A percentile compares a stretch with the other conserved stretches of the same genome.
These are phyloP conservation scores for Wickerhamomyces subpelliculosus DNA, from an alignment of 805 yeast genomes.

Conservation along the genomic window DNA sequence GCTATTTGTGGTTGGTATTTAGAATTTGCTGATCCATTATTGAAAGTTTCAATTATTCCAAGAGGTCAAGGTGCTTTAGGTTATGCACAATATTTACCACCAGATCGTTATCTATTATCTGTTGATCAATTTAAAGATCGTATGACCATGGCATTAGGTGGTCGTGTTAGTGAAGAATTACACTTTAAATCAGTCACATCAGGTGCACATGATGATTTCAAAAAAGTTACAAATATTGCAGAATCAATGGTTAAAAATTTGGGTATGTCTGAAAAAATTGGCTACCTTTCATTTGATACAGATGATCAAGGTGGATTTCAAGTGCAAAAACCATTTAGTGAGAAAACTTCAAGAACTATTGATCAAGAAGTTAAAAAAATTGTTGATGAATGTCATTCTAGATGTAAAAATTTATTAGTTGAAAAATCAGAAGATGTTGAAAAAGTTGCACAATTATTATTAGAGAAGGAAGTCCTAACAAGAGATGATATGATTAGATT, in stretches of 20 bases:
- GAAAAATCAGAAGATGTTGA: conserved; percentile 74
- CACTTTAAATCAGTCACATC: conserved; percentile 89
- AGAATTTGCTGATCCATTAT: conserved; percentile 83
- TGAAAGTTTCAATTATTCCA: conserved; percentile 95
- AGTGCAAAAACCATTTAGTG: conserved; percentile 85
- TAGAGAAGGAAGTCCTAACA: conserved; percentile 82
- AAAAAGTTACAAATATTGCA: conserved; percentile 92
- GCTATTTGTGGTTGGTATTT: conserved; percentile 98
- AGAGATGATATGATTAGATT: conserved; percentile 90
- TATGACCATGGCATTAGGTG: conserved; percentile 96
- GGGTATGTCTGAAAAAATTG: conserved; percentile 87
- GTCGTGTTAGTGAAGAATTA: conserved; percentile 92
- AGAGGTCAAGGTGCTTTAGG: conserved; percentile 97
- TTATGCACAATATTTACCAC: conserved; percentile 94
- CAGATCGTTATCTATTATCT: conserved; percentile 76
- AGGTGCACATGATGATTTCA: conserved; percentile 95
- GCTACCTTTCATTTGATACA: conserved; percentile 60
- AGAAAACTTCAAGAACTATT: conserved; percentile 71
- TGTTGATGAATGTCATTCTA: conserved; percentile 65
- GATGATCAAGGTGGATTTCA: conserved; percentile 50
- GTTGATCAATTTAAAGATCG: conserved; percentile 77
- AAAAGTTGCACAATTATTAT: conserved; percentile 78
- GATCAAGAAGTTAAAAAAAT: conserved; percentile 80
- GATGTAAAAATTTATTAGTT: conserved; percentile 60
- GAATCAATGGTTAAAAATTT: conserved; percentile 84